These are phyloP conservation scores for Phytophthora foliorum DNA, from an alignment of 352 stramenopile genomes.

Conservation along the genomic window DNA sequence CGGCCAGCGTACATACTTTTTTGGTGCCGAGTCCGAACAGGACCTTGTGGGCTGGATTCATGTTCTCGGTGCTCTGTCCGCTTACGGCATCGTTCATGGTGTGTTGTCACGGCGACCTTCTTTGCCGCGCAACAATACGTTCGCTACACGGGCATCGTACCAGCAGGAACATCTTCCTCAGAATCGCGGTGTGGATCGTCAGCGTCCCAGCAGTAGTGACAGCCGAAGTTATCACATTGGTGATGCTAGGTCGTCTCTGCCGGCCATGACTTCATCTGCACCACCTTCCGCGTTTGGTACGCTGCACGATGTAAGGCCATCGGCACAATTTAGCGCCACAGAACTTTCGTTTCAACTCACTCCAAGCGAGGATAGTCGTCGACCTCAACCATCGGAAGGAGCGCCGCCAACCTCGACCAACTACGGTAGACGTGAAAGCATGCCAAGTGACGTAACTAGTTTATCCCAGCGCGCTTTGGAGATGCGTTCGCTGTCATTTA, in stretches of 20 bases:
- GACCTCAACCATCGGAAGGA: slow-evolving; percentile 16
- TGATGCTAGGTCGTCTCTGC: slow-evolving; percentile 32
- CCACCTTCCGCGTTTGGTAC: slow-evolving; percentile 20
- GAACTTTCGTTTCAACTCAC: slow-evolving; percentile 38
- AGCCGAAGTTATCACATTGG: slow-evolving; percentile 23
- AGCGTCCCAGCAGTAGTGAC: slow-evolving; percentile 25
- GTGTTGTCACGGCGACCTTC: slow-evolving; percentile 21
- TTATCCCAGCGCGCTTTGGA: slow-evolving; percentile 24
- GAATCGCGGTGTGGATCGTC: slow-evolving; percentile 14
- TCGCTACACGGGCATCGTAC: slow-evolving; percentile 39
- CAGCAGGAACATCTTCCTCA: slow-evolving; percentile 25
- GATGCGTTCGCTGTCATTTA: slow-evolving; percentile 39
- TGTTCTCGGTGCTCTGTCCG: slow-evolving; percentile 61
- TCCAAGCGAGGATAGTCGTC: slow-evolving; percentile 23
- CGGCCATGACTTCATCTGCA: slow-evolving; percentile 30
- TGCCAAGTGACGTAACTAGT: slow-evolving; percentile 25
- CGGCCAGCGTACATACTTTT: slow-evolving; percentile 79
- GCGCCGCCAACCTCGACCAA: slow-evolving; percentile 2
- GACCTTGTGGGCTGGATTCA: slow-evolving; percentile 83
- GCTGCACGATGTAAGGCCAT: slow-evolving; percentile 28
- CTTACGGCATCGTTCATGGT: slow-evolving; percentile 44
- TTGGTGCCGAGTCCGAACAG: slow-evolving; percentile 71
- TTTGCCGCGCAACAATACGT: slow-evolving; percentile 38
- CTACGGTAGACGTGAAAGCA: slow-evolving; percentile 29
- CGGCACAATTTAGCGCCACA: slow-evolving; percentile 32